Conservation (phyloP, 179 eudicot genomes). For the Vitellaria paradoxa region DNA sequence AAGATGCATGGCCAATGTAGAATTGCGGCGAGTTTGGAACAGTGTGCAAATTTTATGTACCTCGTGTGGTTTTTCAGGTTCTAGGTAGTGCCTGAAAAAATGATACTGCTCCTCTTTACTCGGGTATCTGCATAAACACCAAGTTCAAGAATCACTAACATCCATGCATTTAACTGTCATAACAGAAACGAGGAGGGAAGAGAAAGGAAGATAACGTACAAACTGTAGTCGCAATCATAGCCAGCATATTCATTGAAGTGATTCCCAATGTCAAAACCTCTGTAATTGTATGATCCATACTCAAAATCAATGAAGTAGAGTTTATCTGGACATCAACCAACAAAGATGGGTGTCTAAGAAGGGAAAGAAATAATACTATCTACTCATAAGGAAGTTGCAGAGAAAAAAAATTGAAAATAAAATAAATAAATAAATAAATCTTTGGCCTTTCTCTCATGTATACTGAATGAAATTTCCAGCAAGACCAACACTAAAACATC, state of each 20-base stretch:
- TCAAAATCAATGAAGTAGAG: constrained; percentile 94
- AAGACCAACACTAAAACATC: background rate
- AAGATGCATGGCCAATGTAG: constrained; percentile 3
- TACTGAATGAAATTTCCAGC: background rate
- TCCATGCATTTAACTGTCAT: constrained; percentile 1
- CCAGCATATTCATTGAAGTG: constrained; percentile 99
- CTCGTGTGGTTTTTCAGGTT: constrained; percentile 66
- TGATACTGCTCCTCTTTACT: constrained; percentile 80
- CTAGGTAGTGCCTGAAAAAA: constrained; percentile 89
- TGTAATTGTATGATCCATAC: constrained; percentile 91
- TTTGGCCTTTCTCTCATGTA: background rate
- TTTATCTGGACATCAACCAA: constrained; percentile 55
- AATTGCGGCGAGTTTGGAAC: constrained; percentile 5
- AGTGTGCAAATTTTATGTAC: constrained; percentile 24
- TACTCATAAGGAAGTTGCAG: background rate
- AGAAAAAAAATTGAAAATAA: background rate
- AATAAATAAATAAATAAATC: background rate
- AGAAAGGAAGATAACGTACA: constrained; percentile 43
- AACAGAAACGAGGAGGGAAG: background rate
- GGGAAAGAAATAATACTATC: constrained; percentile 1
- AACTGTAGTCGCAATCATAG: constrained; percentile 89
- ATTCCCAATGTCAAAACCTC: constrained; percentile 96
- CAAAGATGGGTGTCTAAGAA: constrained; percentile 5
- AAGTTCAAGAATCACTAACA: constrained; percentile 17
- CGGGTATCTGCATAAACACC: constrained; percentile 69